A percentile compares a stretch with the other conserved stretches of the same genome.
These are phyloP conservation scores for Cytospora leucostoma DNA, from an alignment of 2,329 filamentous ascomycete genomes.

Conservation along the genomic window DNA sequence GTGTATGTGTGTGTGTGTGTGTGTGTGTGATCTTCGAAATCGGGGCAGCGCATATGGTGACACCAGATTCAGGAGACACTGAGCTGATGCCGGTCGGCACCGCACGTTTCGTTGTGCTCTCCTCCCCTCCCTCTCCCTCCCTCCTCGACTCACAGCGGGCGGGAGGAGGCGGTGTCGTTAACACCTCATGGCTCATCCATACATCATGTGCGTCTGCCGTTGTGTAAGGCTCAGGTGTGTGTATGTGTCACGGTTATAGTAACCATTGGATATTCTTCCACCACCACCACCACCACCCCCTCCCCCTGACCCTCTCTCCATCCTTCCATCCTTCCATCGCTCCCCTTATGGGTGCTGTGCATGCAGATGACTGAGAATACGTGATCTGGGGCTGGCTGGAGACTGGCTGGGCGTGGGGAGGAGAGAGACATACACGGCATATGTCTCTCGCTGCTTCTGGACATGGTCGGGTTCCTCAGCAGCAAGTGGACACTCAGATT, in stretches of 20 bases:
- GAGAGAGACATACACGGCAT: constrained; percentile 5
- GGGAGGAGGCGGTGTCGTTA: constrained; percentile 9
- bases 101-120: constrained; percentile 4
- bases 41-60: constrained; percentile 20
- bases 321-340: too few species aligned
- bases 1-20: not conserved
- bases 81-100: constrained; percentile 9
- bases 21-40: not conserved
- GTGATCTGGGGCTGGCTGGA: not conserved
- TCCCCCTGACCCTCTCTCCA: too few species aligned
- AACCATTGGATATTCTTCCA: too few species aligned
- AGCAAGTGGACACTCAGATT: constrained; percentile 1
- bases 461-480: constrained; percentile 6
- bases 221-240: constrained; percentile 13
- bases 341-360: not conserved
- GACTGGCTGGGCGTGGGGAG: not conserved
- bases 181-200: not conserved
- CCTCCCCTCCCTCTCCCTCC: too few species aligned
- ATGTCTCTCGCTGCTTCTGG: constrained; percentile 4
- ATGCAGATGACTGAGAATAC: constrained; percentile 10
- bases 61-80: constrained; percentile 19
- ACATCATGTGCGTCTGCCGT: not conserved
- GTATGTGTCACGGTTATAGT: constrained; percentile 3
- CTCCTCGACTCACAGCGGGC: not conserved
- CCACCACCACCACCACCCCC: too few species aligned